phyloP scores from a whole-genome alignment of 768 basidiomycete species.

The Tylopilus intermedius region DNA sequence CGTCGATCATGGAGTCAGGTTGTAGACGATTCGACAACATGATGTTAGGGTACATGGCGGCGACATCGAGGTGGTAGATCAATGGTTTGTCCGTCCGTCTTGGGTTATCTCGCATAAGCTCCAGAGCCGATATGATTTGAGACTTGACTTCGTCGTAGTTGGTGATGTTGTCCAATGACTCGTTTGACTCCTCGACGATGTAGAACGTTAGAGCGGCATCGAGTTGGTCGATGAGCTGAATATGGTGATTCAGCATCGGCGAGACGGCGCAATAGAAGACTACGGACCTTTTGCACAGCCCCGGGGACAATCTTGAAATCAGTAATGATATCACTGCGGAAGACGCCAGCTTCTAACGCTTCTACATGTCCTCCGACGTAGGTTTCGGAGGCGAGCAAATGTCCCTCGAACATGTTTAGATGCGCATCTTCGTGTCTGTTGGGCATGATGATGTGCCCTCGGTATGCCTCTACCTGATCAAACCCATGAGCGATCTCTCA shows the following conservation, averaged over 20 bases:
- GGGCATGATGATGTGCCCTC: slow-evolving; percentile 92
- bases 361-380: slow-evolving; percentile 99
- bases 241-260: background rate
- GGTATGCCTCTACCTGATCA: slow-evolving; percentile 87
- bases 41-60: slow-evolving; percentile 99
- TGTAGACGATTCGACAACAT: slow-evolving; percentile 99
- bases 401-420: slow-evolving; percentile 91
- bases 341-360: slow-evolving; percentile 96
- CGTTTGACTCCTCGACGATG: slow-evolving; percentile 79
- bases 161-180: slow-evolving; percentile 74
- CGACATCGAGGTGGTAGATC: slow-evolving; percentile 98
- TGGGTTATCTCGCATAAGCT: slow-evolving; percentile 88
- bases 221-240: slow-evolving; percentile 86
- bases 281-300: slow-evolving; percentile 75
- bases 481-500: background rate
- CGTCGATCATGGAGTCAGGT: slow-evolving; percentile 96
- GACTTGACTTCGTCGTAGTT: slow-evolving; percentile 93
- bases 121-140: slow-evolving; percentile 71
- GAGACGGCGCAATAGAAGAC: background rate
- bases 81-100: slow-evolving; percentile 85
- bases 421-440: slow-evolving; percentile 93
- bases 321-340: slow-evolving; percentile 89
- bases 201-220: slow-evolving; percentile 89
- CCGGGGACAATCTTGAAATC: slow-evolving; percentile 92
- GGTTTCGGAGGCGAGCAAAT: slow-evolving; percentile 94